Evolutionary conservation across 2,329 filamentous ascomycete genomes (phyloP), one percentile per base, ranked within the genome.

Genomic region (Colletotrichum simmondsii): DNA sequence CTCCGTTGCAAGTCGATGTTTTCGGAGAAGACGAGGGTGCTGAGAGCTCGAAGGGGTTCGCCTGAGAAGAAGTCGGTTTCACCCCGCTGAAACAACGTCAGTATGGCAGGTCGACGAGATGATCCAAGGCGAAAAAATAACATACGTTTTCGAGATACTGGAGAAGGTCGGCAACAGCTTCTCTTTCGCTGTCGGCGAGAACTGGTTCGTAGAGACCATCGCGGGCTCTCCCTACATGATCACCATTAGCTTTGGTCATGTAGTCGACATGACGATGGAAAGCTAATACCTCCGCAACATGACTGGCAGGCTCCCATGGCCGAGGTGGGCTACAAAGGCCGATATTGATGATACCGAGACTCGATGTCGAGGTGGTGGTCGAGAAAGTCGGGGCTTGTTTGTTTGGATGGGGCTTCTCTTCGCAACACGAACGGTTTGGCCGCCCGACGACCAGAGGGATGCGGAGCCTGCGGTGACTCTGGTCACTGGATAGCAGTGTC

Each of bases 11-110:
- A 89, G 82, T 99, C 97, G 81, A 99, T 95, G 85, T 99, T 99
- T 84, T 98, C 95, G 71, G 97, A 99, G 83, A 98, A 99, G 71
- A 99, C 97, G 30, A 99, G 90, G 14, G 96, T 99, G 84, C 95
- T 98, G 70, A 99, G 87, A 58, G 97, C 96, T 84, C 94, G 93
- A 71, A 99, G 91, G 58, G 97, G 97, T 80, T 98, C 95, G 84
- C 97, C 97, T 49, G 94, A 93, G 85, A 99, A 99, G 90, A 99
- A 99, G 84, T 99, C 96, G 79, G 95, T 98, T 83, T 99, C 97
- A 81, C 92, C 93, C 81, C 97, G 93, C 97, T 98, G 82, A 73
- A 73, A 72, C 62, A 61, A 54, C 67, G 77, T 85, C 80, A 87
- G 81, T 72, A 72, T 68, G 35, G 14, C 22, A 30, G 24, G 14